These are phyloP conservation scores for Waitea zeae DNA, from an alignment of 1,284 basidiomycete species.

Conservation along the genomic window DNA sequence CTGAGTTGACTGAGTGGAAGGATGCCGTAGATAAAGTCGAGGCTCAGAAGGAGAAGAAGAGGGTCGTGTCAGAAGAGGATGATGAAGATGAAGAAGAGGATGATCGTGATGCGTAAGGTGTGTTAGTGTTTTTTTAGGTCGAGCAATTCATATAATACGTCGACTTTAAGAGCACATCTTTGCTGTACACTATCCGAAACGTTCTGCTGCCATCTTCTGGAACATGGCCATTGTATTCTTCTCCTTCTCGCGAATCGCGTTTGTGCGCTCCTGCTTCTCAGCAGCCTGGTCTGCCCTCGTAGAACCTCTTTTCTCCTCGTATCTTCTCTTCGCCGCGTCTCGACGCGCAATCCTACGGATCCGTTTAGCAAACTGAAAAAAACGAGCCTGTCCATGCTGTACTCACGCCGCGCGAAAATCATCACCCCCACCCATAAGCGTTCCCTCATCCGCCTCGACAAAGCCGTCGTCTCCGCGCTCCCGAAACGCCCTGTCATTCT, in stretches of 20 bases:
- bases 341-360: too few species aligned
- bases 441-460: slow-evolving; percentile 43
- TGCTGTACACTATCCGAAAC: slow-evolving; percentile 35
- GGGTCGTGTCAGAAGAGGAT: slow-evolving; percentile 21
- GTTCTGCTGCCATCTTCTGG: slow-evolving; percentile 56
- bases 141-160: too few species aligned
- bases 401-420: slow-evolving; percentile 58
- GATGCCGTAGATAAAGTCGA: slow-evolving; percentile 48
- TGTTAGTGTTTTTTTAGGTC: too few species aligned
- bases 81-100: slow-evolving; percentile 19
- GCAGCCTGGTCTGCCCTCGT: slow-evolving; percentile 27
- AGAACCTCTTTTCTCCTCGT: slow-evolving; percentile 26
- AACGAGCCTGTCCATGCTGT: slow-evolving; percentile 17
- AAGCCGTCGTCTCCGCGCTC: slow-evolving; percentile 57
- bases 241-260: slow-evolving; percentile 48
- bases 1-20: slow-evolving; percentile 51
- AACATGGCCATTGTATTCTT: slow-evolving; percentile 77
- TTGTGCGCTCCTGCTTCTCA: slow-evolving; percentile 31
- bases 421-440: slow-evolving; percentile 48
- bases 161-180: too few species aligned
- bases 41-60: slow-evolving; percentile 20
- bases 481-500: slow-evolving; percentile 43
- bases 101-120: too few species aligned
- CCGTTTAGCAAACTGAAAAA: slow-evolving; percentile 23
- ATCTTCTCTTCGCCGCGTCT: slow-evolving; percentile 43